These are phyloP conservation scores for Polygonum maritimum DNA, from an alignment of 148 eudicot species.

Conservation along the genomic window DNA sequence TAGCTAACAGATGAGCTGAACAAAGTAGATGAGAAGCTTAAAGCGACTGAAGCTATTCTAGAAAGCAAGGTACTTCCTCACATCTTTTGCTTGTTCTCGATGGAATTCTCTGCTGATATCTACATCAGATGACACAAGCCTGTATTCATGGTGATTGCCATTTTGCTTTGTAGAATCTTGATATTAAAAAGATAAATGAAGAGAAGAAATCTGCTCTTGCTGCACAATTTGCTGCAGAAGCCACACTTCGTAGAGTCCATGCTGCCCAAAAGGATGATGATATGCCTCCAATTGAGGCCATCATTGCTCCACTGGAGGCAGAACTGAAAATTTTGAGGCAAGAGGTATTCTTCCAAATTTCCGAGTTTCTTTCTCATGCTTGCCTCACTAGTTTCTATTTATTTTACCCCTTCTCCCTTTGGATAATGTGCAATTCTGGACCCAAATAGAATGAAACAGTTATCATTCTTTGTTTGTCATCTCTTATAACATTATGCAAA, in stretches of 20 bases:
- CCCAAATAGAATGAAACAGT: not conserved
- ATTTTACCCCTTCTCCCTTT: not conserved
- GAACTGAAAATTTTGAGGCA: constrained; percentile 70
- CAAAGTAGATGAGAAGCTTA: constrained; percentile 73
- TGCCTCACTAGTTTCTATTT: not conserved
- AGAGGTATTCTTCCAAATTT: constrained; percentile 42
- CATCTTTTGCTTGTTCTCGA: not conserved
- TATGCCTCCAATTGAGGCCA: constrained; percentile 96
- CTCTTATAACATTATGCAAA: not conserved
- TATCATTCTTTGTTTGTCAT: not conserved
- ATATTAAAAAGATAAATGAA: constrained; percentile 71
- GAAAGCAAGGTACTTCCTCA: constrained; percentile 75
- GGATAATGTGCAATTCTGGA: not conserved
- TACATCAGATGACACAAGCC: not conserved
- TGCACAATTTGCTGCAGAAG: constrained; percentile 98
- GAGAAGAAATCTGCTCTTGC: constrained; percentile 83
- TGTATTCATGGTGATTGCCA: not conserved
- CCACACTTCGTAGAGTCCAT: constrained; percentile 95
- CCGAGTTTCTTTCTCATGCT: not conserved
- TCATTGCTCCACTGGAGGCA: constrained; percentile 91
- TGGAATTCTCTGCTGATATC: not conserved
- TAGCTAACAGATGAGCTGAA: constrained; percentile 71
- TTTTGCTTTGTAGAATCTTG: constrained; percentile 59
- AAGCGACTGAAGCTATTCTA: constrained; percentile 61
- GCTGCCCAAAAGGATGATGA: constrained; percentile 95